Conservation (phyloP, 177 flowering plant genomes). For the Tripterygium wilfordii region DNA sequence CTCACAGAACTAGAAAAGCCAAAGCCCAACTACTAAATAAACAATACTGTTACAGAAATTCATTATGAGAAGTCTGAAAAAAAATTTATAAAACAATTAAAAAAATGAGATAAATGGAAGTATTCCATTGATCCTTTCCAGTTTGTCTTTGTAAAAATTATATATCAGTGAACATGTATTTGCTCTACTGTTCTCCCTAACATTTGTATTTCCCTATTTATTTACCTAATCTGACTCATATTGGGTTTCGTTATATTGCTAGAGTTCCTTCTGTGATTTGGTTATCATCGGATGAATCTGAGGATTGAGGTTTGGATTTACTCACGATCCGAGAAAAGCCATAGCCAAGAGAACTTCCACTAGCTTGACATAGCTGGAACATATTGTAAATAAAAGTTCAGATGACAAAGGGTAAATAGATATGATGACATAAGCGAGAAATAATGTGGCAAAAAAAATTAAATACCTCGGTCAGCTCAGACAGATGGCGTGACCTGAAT, state of each 20-base stretch:
- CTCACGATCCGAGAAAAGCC: conserved; percentile 64
- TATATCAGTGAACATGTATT: conserved; percentile 1
- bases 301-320: conserved; percentile 50
- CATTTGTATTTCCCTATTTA: background rate
- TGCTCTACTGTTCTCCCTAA: background rate
- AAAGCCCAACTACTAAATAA: no score
- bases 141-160: conserved; percentile 22
- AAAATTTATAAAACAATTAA: no score
- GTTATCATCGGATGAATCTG: conserved; percentile 69
- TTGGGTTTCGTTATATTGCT: conserved; percentile 42
- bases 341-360: conserved; percentile 95
- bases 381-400: background rate
- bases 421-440: no score
- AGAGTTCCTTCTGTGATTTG: conserved; percentile 71
- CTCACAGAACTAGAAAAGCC: no score
- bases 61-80: background rate
- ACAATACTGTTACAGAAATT: no score
- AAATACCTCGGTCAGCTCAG: conserved; percentile 94
- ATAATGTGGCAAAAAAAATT: background rate
- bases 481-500: conserved; percentile 87
- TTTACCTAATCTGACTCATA: background rate
- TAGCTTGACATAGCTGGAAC: conserved; percentile 80
- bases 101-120: no score
- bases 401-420: no score
- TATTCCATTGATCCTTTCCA: no score